phyloP scores from a whole-genome alignment of 2,329 filamentous ascomycete genomes.

The Venturia oleaginea region DNA sequence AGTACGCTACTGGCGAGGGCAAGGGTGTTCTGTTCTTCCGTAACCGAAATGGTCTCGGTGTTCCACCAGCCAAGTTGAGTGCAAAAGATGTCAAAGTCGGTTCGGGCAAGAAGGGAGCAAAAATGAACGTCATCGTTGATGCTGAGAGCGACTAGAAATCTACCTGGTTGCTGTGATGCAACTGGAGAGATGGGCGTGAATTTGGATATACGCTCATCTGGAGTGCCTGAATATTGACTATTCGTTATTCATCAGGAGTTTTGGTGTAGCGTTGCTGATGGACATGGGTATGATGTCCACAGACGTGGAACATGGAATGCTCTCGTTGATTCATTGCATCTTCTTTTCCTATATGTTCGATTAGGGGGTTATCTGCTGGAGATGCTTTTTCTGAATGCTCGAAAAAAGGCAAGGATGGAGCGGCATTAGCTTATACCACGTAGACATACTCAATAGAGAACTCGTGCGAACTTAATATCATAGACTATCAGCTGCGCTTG shows the following conservation, averaged over 20 bases:
- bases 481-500: too few species aligned
- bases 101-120: constrained; percentile 1
- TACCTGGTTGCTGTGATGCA: not conserved
- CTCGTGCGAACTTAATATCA: not conserved
- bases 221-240: not conserved
- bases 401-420: not conserved
- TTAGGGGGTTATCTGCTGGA: too few species aligned
- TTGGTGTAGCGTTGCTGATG: not conserved
- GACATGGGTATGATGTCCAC: not conserved
- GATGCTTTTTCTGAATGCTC: not conserved
- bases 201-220: not conserved
- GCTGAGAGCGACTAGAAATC: constrained; percentile 7
- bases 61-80: constrained; percentile 40
- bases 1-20: constrained; percentile 67
- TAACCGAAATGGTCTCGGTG: constrained; percentile 81
- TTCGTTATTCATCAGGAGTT: not conserved
- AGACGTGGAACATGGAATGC: not conserved
- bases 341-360: too few species aligned
- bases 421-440: not conserved
- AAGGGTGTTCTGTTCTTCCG: constrained; percentile 89
- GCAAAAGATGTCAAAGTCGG: constrained; percentile 14
- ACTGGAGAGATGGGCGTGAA: not conserved
- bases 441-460: not conserved
- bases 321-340: not conserved
- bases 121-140: constrained; percentile 1